Percentiles rank a stretch among this genome's conserved stretches.
These are phyloP conservation scores for Leucogyrophana mollusca DNA, from an alignment of 768 basidiomycete species.

Conservation along the genomic window DNA sequence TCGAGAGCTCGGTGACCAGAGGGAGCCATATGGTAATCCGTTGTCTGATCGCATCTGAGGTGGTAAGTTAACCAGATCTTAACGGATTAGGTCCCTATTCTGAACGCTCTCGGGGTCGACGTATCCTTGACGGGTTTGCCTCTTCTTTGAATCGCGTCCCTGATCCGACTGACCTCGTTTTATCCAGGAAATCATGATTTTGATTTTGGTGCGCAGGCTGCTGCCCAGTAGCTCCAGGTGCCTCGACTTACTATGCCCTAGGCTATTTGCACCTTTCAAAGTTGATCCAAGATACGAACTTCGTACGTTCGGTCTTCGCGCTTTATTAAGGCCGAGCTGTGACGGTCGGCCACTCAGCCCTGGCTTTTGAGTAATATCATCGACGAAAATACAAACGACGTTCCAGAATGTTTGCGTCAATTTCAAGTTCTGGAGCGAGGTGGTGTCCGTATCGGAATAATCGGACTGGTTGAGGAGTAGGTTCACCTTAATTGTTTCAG, in stretches of 20 bases:
- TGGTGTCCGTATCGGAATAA: conserved; percentile 72
- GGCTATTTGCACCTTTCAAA: conserved; percentile 65
- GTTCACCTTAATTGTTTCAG: conserved; percentile 7
- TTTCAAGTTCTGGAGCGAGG: conserved; percentile 67
- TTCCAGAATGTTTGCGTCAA: conserved; percentile 61
- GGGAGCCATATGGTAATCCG: conserved; percentile 90
- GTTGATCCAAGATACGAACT: conserved; percentile 69
- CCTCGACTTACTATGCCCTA: conserved; percentile 18
- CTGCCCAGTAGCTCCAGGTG: conserved; percentile 1
- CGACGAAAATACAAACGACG: conserved; percentile 58
- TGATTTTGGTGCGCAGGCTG: conserved; percentile 62
- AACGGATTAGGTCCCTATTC: conserved; percentile 34
- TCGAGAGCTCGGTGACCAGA: conserved; percentile 84
- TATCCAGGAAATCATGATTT: conserved; percentile 86
- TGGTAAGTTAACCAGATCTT: too few relatives aligned
- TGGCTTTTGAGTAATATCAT: conserved; percentile 91
- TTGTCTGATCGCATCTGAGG: background rate
- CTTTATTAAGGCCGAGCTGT: background rate
- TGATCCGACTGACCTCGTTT: background rate
- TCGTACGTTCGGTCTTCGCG: conserved; percentile 46
- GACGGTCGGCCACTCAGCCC: too few relatives aligned
- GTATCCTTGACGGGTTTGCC: conserved; percentile 73
- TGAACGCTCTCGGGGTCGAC: conserved; percentile 80
- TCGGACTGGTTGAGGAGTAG: conserved; percentile 87
- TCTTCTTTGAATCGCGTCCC: background rate